Base-by-base conservation (phyloP, 2,329 filamentous ascomycete species). In the Colletotrichum plurivorum region DNA sequence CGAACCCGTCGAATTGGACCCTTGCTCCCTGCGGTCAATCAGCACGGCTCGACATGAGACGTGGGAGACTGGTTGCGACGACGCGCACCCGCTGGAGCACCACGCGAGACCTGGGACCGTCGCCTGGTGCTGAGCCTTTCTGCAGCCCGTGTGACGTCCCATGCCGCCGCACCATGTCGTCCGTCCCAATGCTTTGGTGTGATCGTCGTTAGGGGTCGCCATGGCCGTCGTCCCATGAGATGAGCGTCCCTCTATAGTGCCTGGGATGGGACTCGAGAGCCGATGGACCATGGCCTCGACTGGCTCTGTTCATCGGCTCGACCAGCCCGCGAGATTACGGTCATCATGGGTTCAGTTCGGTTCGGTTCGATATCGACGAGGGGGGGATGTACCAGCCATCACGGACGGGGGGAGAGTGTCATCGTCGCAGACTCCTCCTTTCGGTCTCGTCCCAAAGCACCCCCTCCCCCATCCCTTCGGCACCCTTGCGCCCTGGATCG, bases 161-260 rank as follows among this genome's bases (percentile, higher is more conserved):
- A 48, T 60, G 68, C 68, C 58, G 59, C 68, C 54, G 65, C 68
- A 60, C 69, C 69, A 62, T 66, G 55, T 27, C 52, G n/a, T 45
- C 51, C 60, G 31, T 65, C 46, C 62, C 51, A 70, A 69, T 51
- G 20, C 53, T 46, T 45, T 10, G 45, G 69, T 69, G 69, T 66
- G 69, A 71, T 71, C 66, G 66, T 16, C 69, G 60, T 66, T 51
- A 54, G 27, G 66, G 66, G 66, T 18, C 20, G n/a, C 12, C 31
- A 12, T 7, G 31, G 39, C 49, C 25, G 56, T 16, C 48, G 39
- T 61, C 31, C 54, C 61, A 59, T 58, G 61, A 51, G 31, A 41
- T 46, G 41, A 5, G 8, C 31, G 10, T 22, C 20, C 20, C 3
- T 22, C 20, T 22, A 22, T 22, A 3, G 20, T 36, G 31, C 31